Evolutionary conservation across 371 early-diverging fungal genomes (phyloP).

Genomic region (Rhizomucor miehei): DNA sequence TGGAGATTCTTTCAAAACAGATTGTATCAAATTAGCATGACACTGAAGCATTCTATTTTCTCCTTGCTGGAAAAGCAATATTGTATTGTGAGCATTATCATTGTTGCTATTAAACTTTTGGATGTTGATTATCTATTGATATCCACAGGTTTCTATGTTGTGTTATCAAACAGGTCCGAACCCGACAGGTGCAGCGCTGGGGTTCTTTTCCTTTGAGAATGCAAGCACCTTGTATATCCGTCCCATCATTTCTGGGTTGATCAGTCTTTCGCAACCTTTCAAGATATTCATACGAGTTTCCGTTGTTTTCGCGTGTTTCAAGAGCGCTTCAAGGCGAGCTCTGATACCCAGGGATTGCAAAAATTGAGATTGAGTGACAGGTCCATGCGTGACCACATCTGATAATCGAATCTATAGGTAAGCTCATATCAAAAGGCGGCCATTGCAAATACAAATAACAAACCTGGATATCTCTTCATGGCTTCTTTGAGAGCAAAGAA

Average conservation of each 20-base stretch:
- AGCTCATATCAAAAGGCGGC: not conserved
- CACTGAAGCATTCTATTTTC: too few species aligned
- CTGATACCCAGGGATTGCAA: constrained; percentile 85
- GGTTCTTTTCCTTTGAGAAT: constrained; percentile 43
- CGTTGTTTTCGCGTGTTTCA: constrained; percentile 52
- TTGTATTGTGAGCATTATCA: too few species aligned
- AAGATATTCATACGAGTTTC: constrained; percentile 61
- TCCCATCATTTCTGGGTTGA: constrained; percentile 77
- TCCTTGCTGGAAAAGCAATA: too few species aligned
- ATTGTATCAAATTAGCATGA: constrained; percentile 42
- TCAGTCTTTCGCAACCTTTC: constrained; percentile 69
- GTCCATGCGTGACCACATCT: constrained; percentile 59
- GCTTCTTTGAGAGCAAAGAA: constrained; percentile 75
- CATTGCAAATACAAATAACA: constrained; percentile 20
- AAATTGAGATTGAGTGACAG: constrained; percentile 81
- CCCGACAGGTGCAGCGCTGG: constrained; percentile 12
- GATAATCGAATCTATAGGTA: not conserved
- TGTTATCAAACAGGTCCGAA: constrained; percentile 3
- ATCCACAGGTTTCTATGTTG: too few species aligned
- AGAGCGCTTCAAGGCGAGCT: constrained; percentile 68
- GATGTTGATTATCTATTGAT: too few species aligned
- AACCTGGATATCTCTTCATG: constrained; percentile 35
- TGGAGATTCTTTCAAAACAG: constrained; percentile 58
- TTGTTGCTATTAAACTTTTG: too few species aligned
- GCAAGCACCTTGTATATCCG: constrained; percentile 77